These are phyloP conservation scores for Pulicaria dysenterica DNA, from an alignment of 129 eudicot genomes.

Conservation along the genomic window DNA sequence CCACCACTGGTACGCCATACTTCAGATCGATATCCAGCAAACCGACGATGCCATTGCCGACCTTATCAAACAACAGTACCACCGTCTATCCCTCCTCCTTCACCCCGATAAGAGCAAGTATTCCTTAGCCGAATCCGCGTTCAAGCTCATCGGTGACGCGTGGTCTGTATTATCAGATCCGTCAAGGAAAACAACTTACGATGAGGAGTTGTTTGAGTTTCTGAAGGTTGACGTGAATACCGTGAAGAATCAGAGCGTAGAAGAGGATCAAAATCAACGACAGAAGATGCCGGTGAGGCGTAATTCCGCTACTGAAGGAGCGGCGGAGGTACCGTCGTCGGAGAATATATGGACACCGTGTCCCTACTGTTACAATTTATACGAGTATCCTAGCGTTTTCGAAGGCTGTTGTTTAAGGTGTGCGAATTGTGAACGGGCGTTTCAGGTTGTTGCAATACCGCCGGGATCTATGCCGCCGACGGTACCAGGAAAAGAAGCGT, in stretches of 20 bases:
- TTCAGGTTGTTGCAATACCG: constrained; percentile 50
- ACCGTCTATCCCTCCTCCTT: constrained; percentile 21
- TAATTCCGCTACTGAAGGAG: constrained; percentile 29
- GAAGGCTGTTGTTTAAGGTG: constrained; percentile 68
- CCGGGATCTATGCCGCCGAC: constrained; percentile 51
- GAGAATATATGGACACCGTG: constrained; percentile 73
- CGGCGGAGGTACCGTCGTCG: not conserved
- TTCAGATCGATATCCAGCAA: constrained; percentile 8
- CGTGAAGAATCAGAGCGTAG: constrained; percentile 24
- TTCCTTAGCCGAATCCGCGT: constrained; percentile 13
- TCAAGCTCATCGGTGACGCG: constrained; percentile 24
- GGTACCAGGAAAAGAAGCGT: constrained; percentile 73
- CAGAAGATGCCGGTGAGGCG: constrained; percentile 52
- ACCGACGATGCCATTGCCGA: constrained; percentile 12
- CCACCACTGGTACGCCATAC: constrained; percentile 27
- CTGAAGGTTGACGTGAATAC: constrained; percentile 44
- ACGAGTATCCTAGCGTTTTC: constrained; percentile 65
- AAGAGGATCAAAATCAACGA: not conserved
- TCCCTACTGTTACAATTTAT: constrained; percentile 74
- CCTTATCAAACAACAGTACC: constrained; percentile 23
- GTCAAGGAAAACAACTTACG: constrained; percentile 6
- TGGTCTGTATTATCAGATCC: constrained; percentile 30
- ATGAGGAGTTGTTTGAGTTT: constrained; percentile 36
- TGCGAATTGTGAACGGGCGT: constrained; percentile 62
- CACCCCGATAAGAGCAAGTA: constrained; percentile 21